A percentile compares a stretch with the other conserved stretches of the same genome.
Evolutionary conservation across 371 early-diverging fungal species (phyloP).

Genomic region (Mucor irregularis): DNA sequence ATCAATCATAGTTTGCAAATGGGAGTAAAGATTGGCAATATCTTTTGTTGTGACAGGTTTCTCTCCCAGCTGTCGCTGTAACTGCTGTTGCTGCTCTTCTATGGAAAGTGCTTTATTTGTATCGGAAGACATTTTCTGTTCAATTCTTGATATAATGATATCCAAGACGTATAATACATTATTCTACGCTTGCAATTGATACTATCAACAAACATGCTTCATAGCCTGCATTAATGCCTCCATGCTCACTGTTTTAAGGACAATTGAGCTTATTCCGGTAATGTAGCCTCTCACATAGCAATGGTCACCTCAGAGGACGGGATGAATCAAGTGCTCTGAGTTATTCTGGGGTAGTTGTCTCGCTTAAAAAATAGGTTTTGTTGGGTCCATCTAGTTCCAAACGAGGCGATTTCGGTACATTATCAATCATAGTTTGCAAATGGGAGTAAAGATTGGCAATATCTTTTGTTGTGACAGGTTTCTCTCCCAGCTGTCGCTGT

Average conservation of each 20-base stretch:
- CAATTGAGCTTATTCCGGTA: too few relatives aligned
- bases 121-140: background rate
- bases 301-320: too few relatives aligned
- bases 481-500: background rate
- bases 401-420: conserved; percentile 34
- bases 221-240: too few relatives aligned
- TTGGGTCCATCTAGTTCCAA: background rate
- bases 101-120: background rate
- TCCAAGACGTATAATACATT: too few relatives aligned
- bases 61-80: background rate
- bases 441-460: conserved; percentile 57
- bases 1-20: conserved; percentile 54
- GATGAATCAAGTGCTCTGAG: too few relatives aligned
- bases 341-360: too few relatives aligned
- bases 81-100: background rate
- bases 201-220: too few relatives aligned
- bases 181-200: too few relatives aligned
- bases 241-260: too few relatives aligned
- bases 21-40: conserved; percentile 55
- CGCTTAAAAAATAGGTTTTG: too few relatives aligned
- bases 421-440: conserved; percentile 53
- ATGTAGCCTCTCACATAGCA: too few relatives aligned
- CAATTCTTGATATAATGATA: background rate
- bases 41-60: conserved; percentile 53
- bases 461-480: conserved; percentile 53